Evolutionary conservation across 2,329 filamentous ascomycete species (phyloP).

Genomic region (Westerdykella sp.): DNA sequence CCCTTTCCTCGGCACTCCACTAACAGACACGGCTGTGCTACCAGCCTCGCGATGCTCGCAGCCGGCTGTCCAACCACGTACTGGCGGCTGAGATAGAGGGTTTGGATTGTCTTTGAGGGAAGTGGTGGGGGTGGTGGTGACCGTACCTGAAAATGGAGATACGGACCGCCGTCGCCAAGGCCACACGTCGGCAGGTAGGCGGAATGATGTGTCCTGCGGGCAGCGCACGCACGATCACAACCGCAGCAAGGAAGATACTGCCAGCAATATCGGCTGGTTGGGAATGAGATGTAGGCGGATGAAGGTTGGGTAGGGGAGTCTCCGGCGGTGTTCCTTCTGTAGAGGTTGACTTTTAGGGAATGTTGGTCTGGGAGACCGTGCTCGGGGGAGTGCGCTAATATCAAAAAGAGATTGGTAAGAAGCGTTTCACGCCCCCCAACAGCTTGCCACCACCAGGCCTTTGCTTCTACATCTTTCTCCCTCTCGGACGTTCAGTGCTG

Average conservation of each 20-base stretch:
- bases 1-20: conserved; percentile 18
- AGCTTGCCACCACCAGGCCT: too few relatives aligned
- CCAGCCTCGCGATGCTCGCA: conserved; percentile 5
- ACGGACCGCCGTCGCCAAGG: conserved; percentile 27
- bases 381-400: conserved; percentile 25
- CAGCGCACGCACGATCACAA: conserved; percentile 18
- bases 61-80: conserved; percentile 9
- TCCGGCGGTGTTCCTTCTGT: conserved; percentile 10
- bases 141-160: conserved; percentile 23
- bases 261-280: conserved; percentile 2
- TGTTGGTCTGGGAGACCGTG: conserved; percentile 23
- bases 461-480: too few relatives aligned
- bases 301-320: conserved; percentile 10
- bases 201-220: conserved; percentile 29
- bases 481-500: too few relatives aligned
- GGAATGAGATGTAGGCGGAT: conserved; percentile 8
- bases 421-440: not conserved
- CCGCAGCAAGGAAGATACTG: conserved; percentile 9
- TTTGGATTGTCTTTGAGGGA: not conserved
- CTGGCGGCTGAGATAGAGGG: conserved; percentile 8
- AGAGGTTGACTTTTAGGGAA: conserved; percentile 21
- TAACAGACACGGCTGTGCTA: conserved; percentile 17
- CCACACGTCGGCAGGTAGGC: conserved; percentile 21
- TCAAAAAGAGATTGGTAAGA: conserved; percentile 30
- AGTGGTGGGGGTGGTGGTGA: conserved; percentile 12